Base-by-base conservation (phyloP, 2,329 filamentous ascomycete species). In the Onygena corvina region DNA sequence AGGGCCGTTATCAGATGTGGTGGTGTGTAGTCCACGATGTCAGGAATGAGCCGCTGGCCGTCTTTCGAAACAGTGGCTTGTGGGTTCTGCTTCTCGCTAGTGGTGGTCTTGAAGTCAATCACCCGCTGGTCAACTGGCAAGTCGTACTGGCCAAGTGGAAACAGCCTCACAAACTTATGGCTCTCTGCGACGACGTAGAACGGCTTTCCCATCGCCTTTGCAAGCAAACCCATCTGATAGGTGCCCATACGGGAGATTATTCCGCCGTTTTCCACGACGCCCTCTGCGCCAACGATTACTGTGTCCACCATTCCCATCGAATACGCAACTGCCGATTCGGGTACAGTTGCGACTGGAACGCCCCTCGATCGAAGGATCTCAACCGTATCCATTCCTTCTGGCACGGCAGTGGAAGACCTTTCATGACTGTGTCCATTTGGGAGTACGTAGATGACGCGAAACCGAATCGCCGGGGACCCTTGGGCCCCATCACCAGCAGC, bases 151-250 rank as follows among this genome's bases (percentile, higher is more conserved):
- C 83, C 80, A 18, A 92, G 70, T 1, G 90, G 86, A 59, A 89
- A 92, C 49, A 92, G 76, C 59, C 88, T 77, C 40, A 93, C 87
- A 62, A 98, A 95, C 70, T 98, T 98, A 73, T 98, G 92, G 59
- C 86, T 93, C 71, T 98, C 92, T 1, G 84, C 84, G 3, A 92
- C 88, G 14, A 94, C 88, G 61, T 93, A 94, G 58, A 96, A 86
- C 0, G 84, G 84, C 54, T 86, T 81, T 33, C 81, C 79, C 53
- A 77, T 76, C 11, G 76, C 76, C 59, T 82, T 81, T 3, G 89
- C 88, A 47, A 95, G 71, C 57, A 87, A 72, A 1, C 86, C 89
- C 58, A 96, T 83, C 70, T 94, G 88, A 58, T 86, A 90, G 3
- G 80, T 83, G 21, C 90, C 90, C 68, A 96, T 77, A 45, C 89